Base-by-base conservation (phyloP, 2,329 filamentous ascomycete species). In the Aspergillus fijiensis region DNA sequence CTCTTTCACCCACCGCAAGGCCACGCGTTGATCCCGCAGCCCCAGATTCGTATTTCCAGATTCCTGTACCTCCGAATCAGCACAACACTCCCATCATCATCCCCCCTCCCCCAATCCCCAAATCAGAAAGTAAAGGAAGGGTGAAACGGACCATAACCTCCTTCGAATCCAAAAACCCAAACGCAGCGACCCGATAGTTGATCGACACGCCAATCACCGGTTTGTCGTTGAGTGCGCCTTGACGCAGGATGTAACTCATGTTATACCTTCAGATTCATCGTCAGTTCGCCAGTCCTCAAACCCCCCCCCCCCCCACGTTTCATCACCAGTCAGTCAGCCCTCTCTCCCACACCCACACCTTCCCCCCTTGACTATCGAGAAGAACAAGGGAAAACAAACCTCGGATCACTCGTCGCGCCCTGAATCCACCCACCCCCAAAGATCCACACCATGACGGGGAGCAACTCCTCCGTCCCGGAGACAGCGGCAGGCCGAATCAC, bases 1-100 rank as follows among this genome's bases (percentile, higher is more conserved):
- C 48, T 71, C 58, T 61, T 74, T 73, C 12, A 76, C 69, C 74
- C 74, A 76, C 10, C 65, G 70, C 63, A 76, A 70, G 29, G 73
- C 73, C 27, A 69, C 66, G 2, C 74, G 69, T 57, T 76, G 74
- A 35, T 76, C 74, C 10, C 69, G 69, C 12, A 73, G 63, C 2
- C 67, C 70, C 19, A 71, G 60, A 21, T 72, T 73, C 14, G 67
- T 73, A 35, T 70, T 67, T 9, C 70, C 69, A 7, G 70, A 68
- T 1, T 64, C 66, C 70, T 73, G 27, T 1, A 21, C n/a, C 21
- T 9, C 6, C 31, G 1, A 5, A 21, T 31, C 6, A 29, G 14
- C 39, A 42, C 31, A 33, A 35, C 12, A 16, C 33, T 16, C 33
- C 33, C 33, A 33, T 10, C 9, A 33, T 12, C n/a, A 1, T 12